These are phyloP conservation scores for Neonectria hederae DNA, from an alignment of 2,329 filamentous ascomycete species.

Conservation along the genomic window DNA sequence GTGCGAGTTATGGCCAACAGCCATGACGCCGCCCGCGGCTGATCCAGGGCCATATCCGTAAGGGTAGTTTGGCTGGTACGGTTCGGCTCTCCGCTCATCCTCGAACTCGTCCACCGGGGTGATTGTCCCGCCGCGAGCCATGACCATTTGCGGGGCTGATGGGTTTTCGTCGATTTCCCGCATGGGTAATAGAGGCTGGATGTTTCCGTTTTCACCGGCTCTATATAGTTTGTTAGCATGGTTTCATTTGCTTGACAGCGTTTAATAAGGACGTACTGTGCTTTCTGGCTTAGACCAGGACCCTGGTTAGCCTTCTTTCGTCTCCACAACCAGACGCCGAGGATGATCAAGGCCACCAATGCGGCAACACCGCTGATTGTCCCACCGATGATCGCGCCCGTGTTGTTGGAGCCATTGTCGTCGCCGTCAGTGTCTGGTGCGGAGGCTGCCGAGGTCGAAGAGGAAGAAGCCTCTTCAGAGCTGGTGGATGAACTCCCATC, in stretches of 20 bases:
- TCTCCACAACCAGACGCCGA: constrained; percentile 56
- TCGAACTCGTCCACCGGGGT: constrained; percentile 27
- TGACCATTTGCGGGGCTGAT: constrained; percentile 26
- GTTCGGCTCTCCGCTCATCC: constrained; percentile 30
- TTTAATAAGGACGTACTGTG: constrained; percentile 47
- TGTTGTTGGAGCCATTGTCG: constrained; percentile 45
- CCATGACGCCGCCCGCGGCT: constrained; percentile 24
- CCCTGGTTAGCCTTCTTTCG: constrained; percentile 55
- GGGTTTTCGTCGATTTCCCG: constrained; percentile 40
- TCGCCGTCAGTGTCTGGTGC: constrained; percentile 44
- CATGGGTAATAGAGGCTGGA: constrained; percentile 43
- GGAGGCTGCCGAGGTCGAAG: constrained; percentile 36
- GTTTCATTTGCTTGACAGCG: not conserved
- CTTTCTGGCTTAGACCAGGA: constrained; percentile 50
- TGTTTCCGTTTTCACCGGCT: constrained; percentile 40
- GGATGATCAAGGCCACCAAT: constrained; percentile 53
- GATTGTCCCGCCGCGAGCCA: constrained; percentile 34
- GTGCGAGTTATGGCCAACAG: constrained; percentile 37
- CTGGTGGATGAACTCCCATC: constrained; percentile 32
- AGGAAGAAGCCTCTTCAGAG: constrained; percentile 25
- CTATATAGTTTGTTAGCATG: constrained; percentile 40
- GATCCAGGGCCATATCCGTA: constrained; percentile 30
- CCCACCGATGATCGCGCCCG: constrained; percentile 64
- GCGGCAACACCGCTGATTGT: constrained; percentile 61
- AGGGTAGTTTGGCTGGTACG: constrained; percentile 27